These are phyloP conservation scores for Penicillium tannophilum DNA, from an alignment of 495 filamentous ascomycete genomes.

Conservation along the genomic window DNA sequence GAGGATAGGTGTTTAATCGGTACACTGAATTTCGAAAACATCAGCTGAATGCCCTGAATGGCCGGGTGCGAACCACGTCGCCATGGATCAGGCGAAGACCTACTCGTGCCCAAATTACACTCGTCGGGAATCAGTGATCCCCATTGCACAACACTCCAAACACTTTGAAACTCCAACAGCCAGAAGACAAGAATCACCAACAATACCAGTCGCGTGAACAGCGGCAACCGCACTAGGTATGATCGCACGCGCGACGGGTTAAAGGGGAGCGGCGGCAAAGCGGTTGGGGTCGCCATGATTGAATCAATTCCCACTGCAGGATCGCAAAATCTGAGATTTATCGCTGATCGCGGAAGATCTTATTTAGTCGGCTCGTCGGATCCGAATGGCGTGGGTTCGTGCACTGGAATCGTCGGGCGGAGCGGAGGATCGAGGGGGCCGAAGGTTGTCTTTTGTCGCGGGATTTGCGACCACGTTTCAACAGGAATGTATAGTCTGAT, in stretches of 20 bases:
- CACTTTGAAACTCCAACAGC: conserved; percentile 62
- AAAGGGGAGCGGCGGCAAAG: conserved; percentile 49
- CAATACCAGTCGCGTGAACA: conserved; percentile 79
- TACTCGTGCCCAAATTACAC: conserved; percentile 73
- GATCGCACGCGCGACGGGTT: conserved; percentile 56
- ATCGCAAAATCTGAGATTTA: not conserved
- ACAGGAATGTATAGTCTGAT: not conserved
- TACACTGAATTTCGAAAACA: conserved; percentile 67
- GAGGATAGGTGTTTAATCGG: conserved; percentile 87
- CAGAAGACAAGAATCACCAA: conserved; percentile 68
- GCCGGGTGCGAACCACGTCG: not conserved
- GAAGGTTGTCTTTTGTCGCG: conserved; percentile 9
- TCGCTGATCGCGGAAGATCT: not conserved
- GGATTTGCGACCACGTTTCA: not conserved
- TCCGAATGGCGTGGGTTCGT: not conserved
- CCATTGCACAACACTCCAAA: conserved; percentile 72
- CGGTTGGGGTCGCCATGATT: conserved; percentile 43
- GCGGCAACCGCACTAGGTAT: conserved; percentile 82
- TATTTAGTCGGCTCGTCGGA: not conserved
- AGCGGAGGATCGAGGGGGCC: conserved; percentile 2
- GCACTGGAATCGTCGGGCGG: conserved; percentile 3
- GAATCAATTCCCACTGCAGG: not conserved
- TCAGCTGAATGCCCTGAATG: conserved; percentile 10
- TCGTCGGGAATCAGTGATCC: conserved; percentile 77
- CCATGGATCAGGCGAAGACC: conserved; percentile 31